phyloP scores from a whole-genome alignment of 2,329 filamentous ascomycete species.

The Neocatenulostroma microsporum region DNA sequence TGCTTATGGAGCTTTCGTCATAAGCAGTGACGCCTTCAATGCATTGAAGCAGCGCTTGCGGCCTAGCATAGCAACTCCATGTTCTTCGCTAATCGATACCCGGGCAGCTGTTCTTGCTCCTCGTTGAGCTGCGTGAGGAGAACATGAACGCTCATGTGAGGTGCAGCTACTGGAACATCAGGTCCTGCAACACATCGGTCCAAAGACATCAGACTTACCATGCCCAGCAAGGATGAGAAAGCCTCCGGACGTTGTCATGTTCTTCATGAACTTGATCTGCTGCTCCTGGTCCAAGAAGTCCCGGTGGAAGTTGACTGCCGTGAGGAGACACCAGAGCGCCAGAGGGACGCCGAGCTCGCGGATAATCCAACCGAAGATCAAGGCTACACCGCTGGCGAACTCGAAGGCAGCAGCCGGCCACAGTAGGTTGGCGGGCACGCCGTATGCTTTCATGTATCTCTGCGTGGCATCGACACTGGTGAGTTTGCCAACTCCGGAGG shows the following conservation, averaged over 20 bases:
- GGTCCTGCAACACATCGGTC: no score
- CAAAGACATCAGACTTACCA: no score
- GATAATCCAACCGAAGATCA: not conserved
- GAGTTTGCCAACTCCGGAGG: not conserved
- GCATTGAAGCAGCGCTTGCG: no score
- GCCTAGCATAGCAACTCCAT: no score
- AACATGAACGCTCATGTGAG: no score
- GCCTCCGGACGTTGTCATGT: not conserved
- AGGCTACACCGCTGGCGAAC: not conserved
- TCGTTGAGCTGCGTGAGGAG: no score
- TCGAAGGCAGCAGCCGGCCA: conserved; percentile 1
- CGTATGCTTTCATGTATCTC: conserved; percentile 1
- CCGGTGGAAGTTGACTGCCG: not conserved
- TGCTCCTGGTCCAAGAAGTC: not conserved
- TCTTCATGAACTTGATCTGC: conserved; percentile 1
- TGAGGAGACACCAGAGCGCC: not conserved
- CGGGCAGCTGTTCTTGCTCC: no score
- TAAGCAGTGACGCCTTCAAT: no score
- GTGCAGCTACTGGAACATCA: no score
- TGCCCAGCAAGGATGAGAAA: conserved; percentile 1
- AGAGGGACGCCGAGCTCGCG: not conserved
- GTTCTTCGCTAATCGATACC: no score
- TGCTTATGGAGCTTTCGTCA: no score
- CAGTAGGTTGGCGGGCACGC: not conserved
- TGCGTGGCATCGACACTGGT: not conserved